phyloP scores from a whole-genome alignment of 495 filamentous ascomycete species.

The Podospora sp. region DNA sequence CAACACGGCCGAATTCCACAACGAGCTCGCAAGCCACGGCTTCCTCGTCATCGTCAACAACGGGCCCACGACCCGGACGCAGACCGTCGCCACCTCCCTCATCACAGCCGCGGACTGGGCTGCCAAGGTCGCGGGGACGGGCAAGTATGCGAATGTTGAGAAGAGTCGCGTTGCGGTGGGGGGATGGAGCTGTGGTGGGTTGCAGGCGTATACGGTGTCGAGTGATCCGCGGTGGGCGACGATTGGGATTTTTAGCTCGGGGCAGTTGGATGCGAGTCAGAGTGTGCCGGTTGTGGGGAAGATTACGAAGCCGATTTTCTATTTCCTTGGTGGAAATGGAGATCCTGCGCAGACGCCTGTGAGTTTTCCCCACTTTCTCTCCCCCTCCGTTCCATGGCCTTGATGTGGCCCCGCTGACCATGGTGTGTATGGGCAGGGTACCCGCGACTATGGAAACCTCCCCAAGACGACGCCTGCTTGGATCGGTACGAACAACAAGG shows the following conservation, averaged over 20 bases:
- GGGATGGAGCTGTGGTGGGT: constrained; percentile 10
- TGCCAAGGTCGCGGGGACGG: background rate
- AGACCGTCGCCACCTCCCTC: constrained; percentile 2
- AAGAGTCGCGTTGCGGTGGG: constrained; percentile 5
- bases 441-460: constrained; percentile 9
- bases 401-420: background rate
- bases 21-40: constrained; percentile 7
- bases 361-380: too few species aligned
- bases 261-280: constrained; percentile 9
- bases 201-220: constrained; percentile 8
- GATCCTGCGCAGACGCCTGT: constrained; percentile 12
- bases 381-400: background rate
- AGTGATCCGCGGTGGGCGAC: constrained; percentile 3
- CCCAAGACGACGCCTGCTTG: constrained; percentile 9
- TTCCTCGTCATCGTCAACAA: constrained; percentile 15
- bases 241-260: constrained; percentile 14
- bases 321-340: constrained; percentile 10
- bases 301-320: constrained; percentile 12
- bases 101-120: constrained; percentile 10
- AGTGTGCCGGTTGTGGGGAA: constrained; percentile 8
- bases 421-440: background rate
- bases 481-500: constrained; percentile 14
- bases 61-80: background rate
- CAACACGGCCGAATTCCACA: constrained; percentile 11
- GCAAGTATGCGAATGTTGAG: constrained; percentile 6